phyloP scores from a whole-genome alignment of 106 monocot species.

The Cymbidium sinense region DNA sequence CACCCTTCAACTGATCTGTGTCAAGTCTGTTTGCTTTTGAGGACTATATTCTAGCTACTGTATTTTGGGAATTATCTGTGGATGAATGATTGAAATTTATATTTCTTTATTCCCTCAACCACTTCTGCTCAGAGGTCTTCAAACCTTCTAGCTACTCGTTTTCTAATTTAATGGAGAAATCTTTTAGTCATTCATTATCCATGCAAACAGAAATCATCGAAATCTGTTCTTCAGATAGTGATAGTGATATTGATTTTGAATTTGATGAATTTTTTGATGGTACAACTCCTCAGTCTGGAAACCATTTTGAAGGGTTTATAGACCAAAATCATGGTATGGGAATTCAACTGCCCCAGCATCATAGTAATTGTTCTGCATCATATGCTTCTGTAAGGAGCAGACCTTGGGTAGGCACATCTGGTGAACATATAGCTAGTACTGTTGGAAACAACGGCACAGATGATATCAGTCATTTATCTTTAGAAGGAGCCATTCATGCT shows the following conservation, averaged over 20 bases:
- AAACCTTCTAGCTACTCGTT: neutral
- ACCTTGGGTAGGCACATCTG: neutral
- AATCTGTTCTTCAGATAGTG: constrained; percentile 9
- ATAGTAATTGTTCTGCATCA: neutral
- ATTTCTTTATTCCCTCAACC: neutral
- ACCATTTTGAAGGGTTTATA: neutral
- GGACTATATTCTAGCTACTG: neutral
- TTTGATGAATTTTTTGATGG: neutral
- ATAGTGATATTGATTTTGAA: constrained; percentile 4
- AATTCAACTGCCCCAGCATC: neutral
- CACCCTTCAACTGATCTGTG: neutral
- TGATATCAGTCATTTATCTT: neutral
- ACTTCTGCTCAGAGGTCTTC: neutral
- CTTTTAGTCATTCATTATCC: constrained; percentile 6
- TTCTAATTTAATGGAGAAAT: constrained; percentile 2
- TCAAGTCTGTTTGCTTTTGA: constrained; percentile 5
- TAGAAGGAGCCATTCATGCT: neutral
- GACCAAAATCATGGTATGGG: neutral
- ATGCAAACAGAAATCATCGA: constrained; percentile 6
- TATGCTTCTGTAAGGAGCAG: neutral
- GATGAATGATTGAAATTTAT: neutral
- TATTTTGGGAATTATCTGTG: neutral
- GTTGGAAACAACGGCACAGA: neutral
- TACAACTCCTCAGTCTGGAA: neutral
- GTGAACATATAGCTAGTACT: neutral